Evolutionary conservation across 768 basidiomycete species (phyloP), one percentile per base, ranked within the genome.

Genomic region (Rubroboletus pulcherrimus): DNA sequence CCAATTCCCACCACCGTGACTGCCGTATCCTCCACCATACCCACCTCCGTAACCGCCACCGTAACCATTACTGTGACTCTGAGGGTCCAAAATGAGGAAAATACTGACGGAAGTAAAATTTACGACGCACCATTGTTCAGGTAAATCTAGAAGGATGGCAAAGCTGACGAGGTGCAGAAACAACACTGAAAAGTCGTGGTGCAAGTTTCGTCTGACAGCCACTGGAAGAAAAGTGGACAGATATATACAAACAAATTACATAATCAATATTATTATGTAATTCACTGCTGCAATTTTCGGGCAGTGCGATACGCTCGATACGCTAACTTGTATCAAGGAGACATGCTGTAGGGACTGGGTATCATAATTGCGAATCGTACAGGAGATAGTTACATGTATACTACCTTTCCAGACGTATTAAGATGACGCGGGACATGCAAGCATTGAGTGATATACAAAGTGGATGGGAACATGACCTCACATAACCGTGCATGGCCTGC

Each of bases 401-500:
- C 52, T 54, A 56, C 49, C 56, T 45, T 58, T 48, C 33, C 42
- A 31, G 37, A 39, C 17, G 29, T 42, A 19, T 31, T 40, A 46
- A 33, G 19, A 46, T 37, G 50, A 45, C 19, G 35, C 17, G 15
- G 42, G 24, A 52, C 26, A 37, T 46, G 41, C 11, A 57, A 48
- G 39, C 19, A 41, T n/a, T 42, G 58, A 54, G 38, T 46, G 30
- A 57, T 53, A 49, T 57, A 55, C 51, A 49, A 31, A 55, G 35
- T 38, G 11, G 12, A 55, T 42, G 38, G 35, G 37, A 51, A 41
- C 49, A 35, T 30, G 33, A 46, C 54, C 47, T 74, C 67, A 78
- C 75, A 75, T 75, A 47, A 78, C 59, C 42, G 72, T 66, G 55
- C 77, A 78, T 43, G 64, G 60, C 56, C 59, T 64, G 46, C 58